Evolutionary conservation across 2,329 filamentous ascomycete genomes (phyloP), one percentile per base, ranked within the genome.

Genomic region (Furcasterigmium sp.): DNA sequence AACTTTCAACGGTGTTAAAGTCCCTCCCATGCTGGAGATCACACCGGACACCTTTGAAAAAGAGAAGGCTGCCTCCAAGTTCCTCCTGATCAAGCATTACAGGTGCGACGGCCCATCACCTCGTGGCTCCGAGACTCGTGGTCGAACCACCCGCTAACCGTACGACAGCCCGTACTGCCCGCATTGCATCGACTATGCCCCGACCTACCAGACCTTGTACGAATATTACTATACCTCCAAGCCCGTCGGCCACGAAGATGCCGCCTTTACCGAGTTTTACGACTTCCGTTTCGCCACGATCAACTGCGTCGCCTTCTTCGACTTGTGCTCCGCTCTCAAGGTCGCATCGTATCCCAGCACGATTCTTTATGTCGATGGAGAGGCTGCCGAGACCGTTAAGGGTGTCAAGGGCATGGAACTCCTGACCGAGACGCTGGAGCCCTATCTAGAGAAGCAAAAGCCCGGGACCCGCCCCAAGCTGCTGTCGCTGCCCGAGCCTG

Each of bases 181-280:
- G 37, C 89, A 95, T 64, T 96, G 91, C 69, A 76, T 76, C 60
- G 72, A 76, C 39, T 87, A 89, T 57, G 89, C 87, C 41, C 93
- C 93, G 8, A 84, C 80, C 40, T 96, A 82, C 73, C 90, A 97
- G 66, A 96, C 91, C 5, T 65, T 91, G 13, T 95, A 97, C 73
- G 93, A 98, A 68, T 96, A 84, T 65, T 98, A 96, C 70, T 72
- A 88, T 69, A 96, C 91, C 29, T 93, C 88, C 29, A 84, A 89
- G 55, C 84, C 85, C 14, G 54, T 71, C 67, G 53, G 77, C 68
- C 66, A 76, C 67, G 54, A 72, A 61, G 50, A 79, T 67, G 67
- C 74, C 32, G 65, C 67, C 21, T 96, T 96, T 58, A 82, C 83
- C 25, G 75, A 83, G 43, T 93, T 82, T 62, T 97, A 97, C 66